These are phyloP conservation scores for Tylopilus balloui DNA, from an alignment of 768 basidiomycete species.

Conservation along the genomic window DNA sequence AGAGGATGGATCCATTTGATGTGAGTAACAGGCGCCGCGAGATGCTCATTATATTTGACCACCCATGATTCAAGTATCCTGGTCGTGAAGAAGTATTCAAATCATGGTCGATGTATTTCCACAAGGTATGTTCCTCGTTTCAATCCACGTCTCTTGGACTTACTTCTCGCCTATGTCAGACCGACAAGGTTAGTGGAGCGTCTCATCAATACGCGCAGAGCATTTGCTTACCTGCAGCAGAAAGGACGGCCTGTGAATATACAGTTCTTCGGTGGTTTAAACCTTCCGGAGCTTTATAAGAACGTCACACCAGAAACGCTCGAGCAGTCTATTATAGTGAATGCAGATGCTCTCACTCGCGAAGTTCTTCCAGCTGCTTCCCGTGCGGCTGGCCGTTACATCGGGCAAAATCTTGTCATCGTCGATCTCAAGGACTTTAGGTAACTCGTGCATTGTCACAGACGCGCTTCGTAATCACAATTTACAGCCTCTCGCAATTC, in stretches of 20 bases:
- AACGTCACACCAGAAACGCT: slow-evolving; percentile 55
- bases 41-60: background rate
- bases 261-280: slow-evolving; percentile 56
- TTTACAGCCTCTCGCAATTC: slow-evolving; percentile 56
- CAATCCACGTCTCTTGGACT: background rate
- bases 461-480: background rate
- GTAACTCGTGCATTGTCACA: slow-evolving; percentile 34
- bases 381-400: slow-evolving; percentile 46
- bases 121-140: slow-evolving; percentile 47
- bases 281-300: slow-evolving; percentile 54
- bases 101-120: slow-evolving; percentile 76
- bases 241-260: slow-evolving; percentile 71
- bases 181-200: slow-evolving; percentile 53
- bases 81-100: slow-evolving; percentile 66
- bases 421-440: slow-evolving; percentile 70
- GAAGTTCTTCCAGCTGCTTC: slow-evolving; percentile 66
- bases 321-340: slow-evolving; percentile 61
- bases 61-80: slow-evolving; percentile 48
- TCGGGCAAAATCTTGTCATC: slow-evolving; percentile 57
- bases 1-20: slow-evolving; percentile 62
- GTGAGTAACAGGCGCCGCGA: slow-evolving; percentile 37
- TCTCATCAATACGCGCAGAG: background rate
- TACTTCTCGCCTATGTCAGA: slow-evolving; percentile 33
- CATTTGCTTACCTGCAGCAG: slow-evolving; percentile 30
- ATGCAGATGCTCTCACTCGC: slow-evolving; percentile 56